Conservation (phyloP, 768 basidiomycete genomes). For the Boletus huronensis region DNA sequence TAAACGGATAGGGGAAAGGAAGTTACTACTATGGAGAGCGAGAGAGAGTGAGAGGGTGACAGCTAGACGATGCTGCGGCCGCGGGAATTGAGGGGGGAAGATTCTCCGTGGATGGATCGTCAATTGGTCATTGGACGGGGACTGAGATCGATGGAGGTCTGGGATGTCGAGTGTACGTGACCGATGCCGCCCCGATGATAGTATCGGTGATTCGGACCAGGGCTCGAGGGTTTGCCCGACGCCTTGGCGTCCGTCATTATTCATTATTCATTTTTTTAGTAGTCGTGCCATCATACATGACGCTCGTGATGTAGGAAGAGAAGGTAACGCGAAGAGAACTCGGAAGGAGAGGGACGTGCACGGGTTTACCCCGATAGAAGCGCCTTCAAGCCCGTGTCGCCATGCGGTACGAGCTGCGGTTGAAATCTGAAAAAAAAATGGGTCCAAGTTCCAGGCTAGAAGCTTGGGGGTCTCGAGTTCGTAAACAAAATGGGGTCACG, state of each 20-base stretch:
- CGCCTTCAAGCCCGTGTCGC: not conserved
- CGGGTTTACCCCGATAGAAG: slow-evolving; percentile 12
- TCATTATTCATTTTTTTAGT: not conserved
- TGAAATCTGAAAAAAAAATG: not conserved
- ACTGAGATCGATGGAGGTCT: not conserved
- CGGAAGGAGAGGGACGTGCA: not conserved
- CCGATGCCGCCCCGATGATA: not conserved
- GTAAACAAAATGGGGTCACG: not conserved
- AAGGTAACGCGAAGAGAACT: not conserved
- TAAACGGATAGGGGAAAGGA: slow-evolving; percentile 1
- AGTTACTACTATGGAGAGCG: not conserved
- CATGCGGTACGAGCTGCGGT: slow-evolving; percentile 1
- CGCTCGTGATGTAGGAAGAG: not conserved
- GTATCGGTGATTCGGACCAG: not conserved
- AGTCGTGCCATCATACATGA: not conserved
- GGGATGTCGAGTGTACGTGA: not conserved
- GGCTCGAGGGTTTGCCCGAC: no score
- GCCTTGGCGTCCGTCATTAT: not conserved
- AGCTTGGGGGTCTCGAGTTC: not conserved
- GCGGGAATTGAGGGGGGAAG: not conserved
- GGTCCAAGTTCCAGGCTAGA: not conserved
- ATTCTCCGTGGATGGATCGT: slow-evolving; percentile 3
- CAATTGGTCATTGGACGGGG: not conserved
- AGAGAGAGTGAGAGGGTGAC: not conserved
- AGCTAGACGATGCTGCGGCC: slow-evolving; percentile 2